A percentile compares a stretch with the other conserved stretches of the same genome.
phyloP scores from a whole-genome alignment of 352 stramenopile genomes.

The Thalassiosira livingstoniorum region DNA sequence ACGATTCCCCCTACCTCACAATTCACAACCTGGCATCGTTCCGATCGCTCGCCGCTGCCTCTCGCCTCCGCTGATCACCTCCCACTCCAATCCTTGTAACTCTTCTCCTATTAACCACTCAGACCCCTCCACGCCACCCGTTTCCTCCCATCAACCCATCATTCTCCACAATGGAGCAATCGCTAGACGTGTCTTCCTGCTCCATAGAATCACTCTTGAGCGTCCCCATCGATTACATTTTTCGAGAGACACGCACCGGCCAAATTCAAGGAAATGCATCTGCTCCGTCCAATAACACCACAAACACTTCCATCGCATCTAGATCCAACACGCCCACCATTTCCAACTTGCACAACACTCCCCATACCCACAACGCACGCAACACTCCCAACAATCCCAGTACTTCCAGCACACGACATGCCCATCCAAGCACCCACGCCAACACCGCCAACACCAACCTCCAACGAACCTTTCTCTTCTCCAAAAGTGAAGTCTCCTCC shows the following conservation, averaged over 20 bases:
- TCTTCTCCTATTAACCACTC: no score
- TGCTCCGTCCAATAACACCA: no score
- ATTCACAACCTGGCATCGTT: no score
- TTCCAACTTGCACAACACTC: conserved; percentile 54
- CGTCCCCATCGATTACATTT: conserved; percentile 45
- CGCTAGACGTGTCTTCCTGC: conserved; percentile 16
- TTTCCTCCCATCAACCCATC: no score
- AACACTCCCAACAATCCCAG: neutral
- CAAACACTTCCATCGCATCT: conserved; percentile 41
- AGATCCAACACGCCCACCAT: conserved; percentile 28
- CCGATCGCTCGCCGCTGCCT: neutral
- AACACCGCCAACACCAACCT: neutral
- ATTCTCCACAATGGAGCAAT: neutral
- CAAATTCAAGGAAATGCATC: no score
- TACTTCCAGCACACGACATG: no score
- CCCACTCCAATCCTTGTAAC: neutral
- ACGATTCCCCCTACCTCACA: no score
- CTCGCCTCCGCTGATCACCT: neutral
- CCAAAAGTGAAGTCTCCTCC: conserved; percentile 48
- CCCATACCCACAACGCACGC: neutral
- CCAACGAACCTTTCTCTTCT: conserved; percentile 47
- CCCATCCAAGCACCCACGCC: neutral
- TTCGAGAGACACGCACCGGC: conserved; percentile 47
- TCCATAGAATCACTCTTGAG: conserved; percentile 44
- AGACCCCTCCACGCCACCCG: no score